Percentiles rank a stretch among this genome's conserved stretches.
Conservation (phyloP, 257 asterid genomes). For the Nyctanthes arbortristis region DNA sequence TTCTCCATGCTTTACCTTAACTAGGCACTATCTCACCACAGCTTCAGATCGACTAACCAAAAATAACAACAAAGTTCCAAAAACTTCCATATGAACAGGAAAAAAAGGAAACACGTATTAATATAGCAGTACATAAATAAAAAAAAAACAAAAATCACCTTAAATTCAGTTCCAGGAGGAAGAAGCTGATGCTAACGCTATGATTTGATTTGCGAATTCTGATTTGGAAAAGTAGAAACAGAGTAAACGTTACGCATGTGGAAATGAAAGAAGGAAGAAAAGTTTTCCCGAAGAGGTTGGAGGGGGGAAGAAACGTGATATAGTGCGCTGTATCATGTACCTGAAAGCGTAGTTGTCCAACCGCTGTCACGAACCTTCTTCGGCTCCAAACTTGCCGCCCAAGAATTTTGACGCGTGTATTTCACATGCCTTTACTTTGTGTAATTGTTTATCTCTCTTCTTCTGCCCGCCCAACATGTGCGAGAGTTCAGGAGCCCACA, state of each 20-base stretch:
- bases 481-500: not conserved
- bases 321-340: slow-evolving; percentile 32
- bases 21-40: not conserved
- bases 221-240: not conserved
- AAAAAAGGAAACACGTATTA: too few relatives aligned
- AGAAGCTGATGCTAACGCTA: slow-evolving; percentile 19
- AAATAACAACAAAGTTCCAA: not conserved
- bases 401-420: slow-evolving; percentile 41
- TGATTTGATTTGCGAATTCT: not conserved
- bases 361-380: not conserved
- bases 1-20: slow-evolving; percentile 32
- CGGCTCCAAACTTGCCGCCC: slow-evolving; percentile 27
- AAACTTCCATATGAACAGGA: not conserved
- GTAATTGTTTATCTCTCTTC: too few relatives aligned
- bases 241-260: not conserved
- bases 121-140: not conserved
- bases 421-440: not conserved
- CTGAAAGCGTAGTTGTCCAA: slow-evolving; percentile 21
- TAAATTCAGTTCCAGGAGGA: slow-evolving; percentile 7
- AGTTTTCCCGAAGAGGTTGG: slow-evolving; percentile 36
- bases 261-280: not conserved
- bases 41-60: slow-evolving; percentile 33
- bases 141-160: not conserved
- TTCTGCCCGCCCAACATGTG: not conserved
- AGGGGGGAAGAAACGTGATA: slow-evolving; percentile 18